These are phyloP conservation scores for Physcomitrium patens DNA, from an alignment of 225 moss, liverwort and hornwort species.

Conservation along the genomic window DNA sequence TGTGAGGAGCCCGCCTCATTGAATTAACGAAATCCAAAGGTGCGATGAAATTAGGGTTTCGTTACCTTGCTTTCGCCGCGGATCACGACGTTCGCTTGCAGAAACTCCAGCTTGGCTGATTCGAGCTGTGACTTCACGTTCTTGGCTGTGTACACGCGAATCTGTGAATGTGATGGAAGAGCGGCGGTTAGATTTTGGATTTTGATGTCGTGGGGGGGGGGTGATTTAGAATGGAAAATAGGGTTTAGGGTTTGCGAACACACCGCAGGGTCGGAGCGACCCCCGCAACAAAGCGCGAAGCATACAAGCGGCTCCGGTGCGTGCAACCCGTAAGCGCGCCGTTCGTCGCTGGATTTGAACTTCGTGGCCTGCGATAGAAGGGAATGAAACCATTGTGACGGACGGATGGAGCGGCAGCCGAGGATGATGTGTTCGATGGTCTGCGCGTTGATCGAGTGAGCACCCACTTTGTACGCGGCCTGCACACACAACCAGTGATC, in stretches of 20 bases:
- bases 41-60: too few species aligned
- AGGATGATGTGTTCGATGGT: constrained; percentile 87
- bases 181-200: not conserved
- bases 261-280: constrained; percentile 87
- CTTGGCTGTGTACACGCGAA: constrained; percentile 81
- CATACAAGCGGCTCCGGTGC: constrained; percentile 77
- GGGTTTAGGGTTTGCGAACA: not conserved
- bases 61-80: constrained; percentile 66
- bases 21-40: too few species aligned
- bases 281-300: constrained; percentile 85
- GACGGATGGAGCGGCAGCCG: constrained; percentile 70
- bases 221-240: not conserved
- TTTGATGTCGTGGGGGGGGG: too few species aligned
- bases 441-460: constrained; percentile 78
- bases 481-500: constrained; percentile 26
- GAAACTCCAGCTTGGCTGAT: constrained; percentile 70
- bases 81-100: constrained; percentile 77
- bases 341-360: constrained; percentile 71
- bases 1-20: too few species aligned
- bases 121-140: constrained; percentile 74
- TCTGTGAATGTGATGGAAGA: constrained; percentile 35
- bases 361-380: constrained; percentile 63
- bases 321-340: constrained; percentile 67
- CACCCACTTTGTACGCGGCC: constrained; percentile 88
- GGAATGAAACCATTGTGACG: constrained; percentile 81